Evolutionary conservation across 2,329 filamentous ascomycete species (phyloP), one percentile per base, ranked within the genome.

Genomic region (Incumbomyces delicatus): DNA sequence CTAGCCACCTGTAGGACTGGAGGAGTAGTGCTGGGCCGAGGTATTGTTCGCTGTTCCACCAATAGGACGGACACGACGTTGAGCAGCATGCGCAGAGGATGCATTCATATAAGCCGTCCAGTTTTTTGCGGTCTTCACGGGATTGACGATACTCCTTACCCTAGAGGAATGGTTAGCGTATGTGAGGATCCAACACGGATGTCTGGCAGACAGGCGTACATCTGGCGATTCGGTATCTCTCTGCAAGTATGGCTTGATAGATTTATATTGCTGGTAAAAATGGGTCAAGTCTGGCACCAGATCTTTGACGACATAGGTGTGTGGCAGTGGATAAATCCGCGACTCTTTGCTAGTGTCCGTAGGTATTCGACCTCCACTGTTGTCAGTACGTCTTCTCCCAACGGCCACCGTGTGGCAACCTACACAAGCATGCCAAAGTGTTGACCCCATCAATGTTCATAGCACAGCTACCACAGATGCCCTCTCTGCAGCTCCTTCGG

Each of bases 221-320:
- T 95, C 86, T 57, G 81, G 79, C 36, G 87, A 73, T 46, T 86
- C 83, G 22, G 87, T 92, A 54, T 89, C 83, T 63, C 88, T 81
- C 75, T 96, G 92, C 45, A 98, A 81, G 68, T 95, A 98, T 36
- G 92, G 92, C 81, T 96, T 94, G 73, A 98, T 95, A 13, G 89
- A 95, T 73, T 95, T 95, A 80, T 98, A 98, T 77, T 98, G 92
- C 79, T 96, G 96, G 81, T 98, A 98, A 75, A 98, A 96, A 63
- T 92, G 85, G 53, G 92, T 98, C 73, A 98, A 75, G 66, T 98
- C 92, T 50, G 92, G 90, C 30, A 98, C 92, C 53, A 98, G 81
- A 67, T 98, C 92, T 80, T 96, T 98, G 72, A 98, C 89, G 59
- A 98, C 87, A 71, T 95, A 98, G 69, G 89, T 95, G 74, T 98